Percentiles rank a stretch among this genome's conserved stretches.
Conservation (phyloP, 2,329 filamentous ascomycete species). For the Fusarium albosuccineum region DNA sequence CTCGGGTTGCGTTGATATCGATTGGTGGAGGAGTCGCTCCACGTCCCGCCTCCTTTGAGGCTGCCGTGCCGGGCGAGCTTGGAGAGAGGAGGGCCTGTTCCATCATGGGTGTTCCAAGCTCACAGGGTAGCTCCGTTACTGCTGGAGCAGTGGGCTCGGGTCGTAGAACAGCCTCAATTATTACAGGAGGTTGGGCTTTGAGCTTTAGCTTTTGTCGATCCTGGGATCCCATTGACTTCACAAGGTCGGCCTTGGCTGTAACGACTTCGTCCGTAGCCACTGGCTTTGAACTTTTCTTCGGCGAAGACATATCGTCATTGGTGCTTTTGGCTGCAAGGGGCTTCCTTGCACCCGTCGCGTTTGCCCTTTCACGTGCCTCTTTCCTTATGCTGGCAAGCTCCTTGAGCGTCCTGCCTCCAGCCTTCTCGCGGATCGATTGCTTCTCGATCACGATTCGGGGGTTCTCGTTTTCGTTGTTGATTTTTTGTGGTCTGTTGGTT, state of each 20-base stretch:
- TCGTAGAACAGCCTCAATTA: constrained; percentile 35
- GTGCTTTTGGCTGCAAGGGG: constrained; percentile 70
- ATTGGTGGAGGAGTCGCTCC: constrained; percentile 71
- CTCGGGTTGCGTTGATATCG: constrained; percentile 67
- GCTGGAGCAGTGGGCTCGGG: constrained; percentile 35
- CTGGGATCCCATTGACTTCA: constrained; percentile 44
- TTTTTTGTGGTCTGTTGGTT: constrained; percentile 44
- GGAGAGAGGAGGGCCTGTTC: constrained; percentile 60
- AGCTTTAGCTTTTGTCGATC: constrained; percentile 46
- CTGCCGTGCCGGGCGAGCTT: constrained; percentile 62
- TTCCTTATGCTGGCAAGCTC: constrained; percentile 59
- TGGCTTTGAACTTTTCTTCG: constrained; percentile 63
- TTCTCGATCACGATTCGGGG: constrained; percentile 43
- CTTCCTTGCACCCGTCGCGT: constrained; percentile 55
- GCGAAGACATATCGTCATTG: constrained; percentile 70
- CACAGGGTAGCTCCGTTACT: constrained; percentile 28
- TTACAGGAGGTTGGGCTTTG: constrained; percentile 43
- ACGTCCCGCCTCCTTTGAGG: constrained; percentile 49
- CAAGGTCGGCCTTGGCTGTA: constrained; percentile 54
- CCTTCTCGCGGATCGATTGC: constrained; percentile 51
- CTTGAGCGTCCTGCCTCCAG: constrained; percentile 60
- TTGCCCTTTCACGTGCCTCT: constrained; percentile 53
- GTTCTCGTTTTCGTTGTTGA: constrained; percentile 48
- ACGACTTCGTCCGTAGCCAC: constrained; percentile 53
- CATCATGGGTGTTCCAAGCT: constrained; percentile 49